Percentiles rank a stretch among this genome's conserved stretches.
Evolutionary conservation across 306 rosid species (phyloP).

Genomic region (Dalbergia cultrata): DNA sequence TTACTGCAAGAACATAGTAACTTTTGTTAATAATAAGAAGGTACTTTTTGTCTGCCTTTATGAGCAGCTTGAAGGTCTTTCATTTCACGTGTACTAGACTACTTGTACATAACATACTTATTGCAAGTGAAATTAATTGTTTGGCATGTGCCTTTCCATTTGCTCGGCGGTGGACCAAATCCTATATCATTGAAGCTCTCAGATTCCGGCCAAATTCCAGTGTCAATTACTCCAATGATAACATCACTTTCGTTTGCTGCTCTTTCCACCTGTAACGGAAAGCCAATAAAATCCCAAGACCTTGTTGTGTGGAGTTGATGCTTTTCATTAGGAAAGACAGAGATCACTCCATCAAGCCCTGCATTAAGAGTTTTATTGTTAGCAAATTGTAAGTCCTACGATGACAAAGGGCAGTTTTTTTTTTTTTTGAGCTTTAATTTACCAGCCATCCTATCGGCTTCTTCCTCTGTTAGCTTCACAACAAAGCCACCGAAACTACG

Average conservation of each 20-base stretch:
- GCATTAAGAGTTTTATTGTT: background rate
- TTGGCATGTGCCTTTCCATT: slow-evolving; percentile 13
- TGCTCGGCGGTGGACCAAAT: no score
- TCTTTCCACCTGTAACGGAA: slow-evolving; percentile 40
- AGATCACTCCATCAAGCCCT: slow-evolving; percentile 60
- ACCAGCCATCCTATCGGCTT: slow-evolving; percentile 51
- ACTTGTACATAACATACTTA: slow-evolving; percentile 49
- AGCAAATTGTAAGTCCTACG: background rate
- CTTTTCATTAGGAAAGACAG: slow-evolving; percentile 57
- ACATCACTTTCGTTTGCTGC: slow-evolving; percentile 40
- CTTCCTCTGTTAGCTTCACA: slow-evolving; percentile 50
- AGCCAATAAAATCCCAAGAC: slow-evolving; percentile 73
- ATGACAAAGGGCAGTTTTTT: no score
- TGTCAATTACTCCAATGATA: slow-evolving; percentile 45
- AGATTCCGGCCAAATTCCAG: slow-evolving; percentile 51
- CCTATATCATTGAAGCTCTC: background rate
- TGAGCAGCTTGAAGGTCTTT: background rate
- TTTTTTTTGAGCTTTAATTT: background rate
- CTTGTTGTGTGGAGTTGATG: slow-evolving; percentile 58
- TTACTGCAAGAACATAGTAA: slow-evolving; percentile 40
- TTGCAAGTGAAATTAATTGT: slow-evolving; percentile 48
- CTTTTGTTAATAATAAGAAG: no score
- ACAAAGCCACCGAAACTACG: slow-evolving; percentile 62
- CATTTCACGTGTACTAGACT: background rate
- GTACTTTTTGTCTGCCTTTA: no score